Evolutionary conservation across 2,329 filamentous ascomycete species (phyloP), one percentile per base, ranked within the genome.

Genomic region (Ophiostoma sp.): DNA sequence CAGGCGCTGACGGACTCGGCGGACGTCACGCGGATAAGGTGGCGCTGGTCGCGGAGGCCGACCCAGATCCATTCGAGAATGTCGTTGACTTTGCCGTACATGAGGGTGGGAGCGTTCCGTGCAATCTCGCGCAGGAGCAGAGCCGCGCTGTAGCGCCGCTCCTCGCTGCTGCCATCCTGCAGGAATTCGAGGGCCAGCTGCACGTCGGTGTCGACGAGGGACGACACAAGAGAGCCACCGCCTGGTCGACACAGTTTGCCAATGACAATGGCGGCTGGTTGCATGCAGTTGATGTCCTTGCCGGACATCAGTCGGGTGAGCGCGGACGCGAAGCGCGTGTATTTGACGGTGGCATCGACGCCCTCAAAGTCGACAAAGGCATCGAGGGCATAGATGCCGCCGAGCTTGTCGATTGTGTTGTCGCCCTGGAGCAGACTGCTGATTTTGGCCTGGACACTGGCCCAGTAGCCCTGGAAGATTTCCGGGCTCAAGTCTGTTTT

Each of bases 11-110:
- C 93, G 1, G 95, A 94, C 80, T 98, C 94, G 22, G 94, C 94
- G 6, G 96, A 95, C 0, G 94, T 96, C 77, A 94, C 93, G 71
- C 96, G 90, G 77, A 99, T 99, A 69, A 98, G 89, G 64, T 97
- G 92, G 80, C 97, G 94, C 52, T 90, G 90, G 80, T 99, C 96
- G 74, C 95, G 89, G 73, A 99, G 86, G 36, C 95, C 95, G 70
- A 97, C 92, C 96, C 96, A 98, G 76, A 99, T 94, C 81, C 97
- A 92, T 78, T 98, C 94, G 79, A 99, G 94, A 69, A 99, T 93
- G 80, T 96, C 91, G n/a, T 92, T 91, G 69, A 98, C 95, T 83
- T 97, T 98, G 76, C 93, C 91, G 82, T 98, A 99, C 84, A 99
- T 94, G 72, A 99, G 87, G 0, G 96, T 99, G 3, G 95, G 95